phyloP scores from a whole-genome alignment of 148 eudicot genomes.

The Camellia sinensis region DNA sequence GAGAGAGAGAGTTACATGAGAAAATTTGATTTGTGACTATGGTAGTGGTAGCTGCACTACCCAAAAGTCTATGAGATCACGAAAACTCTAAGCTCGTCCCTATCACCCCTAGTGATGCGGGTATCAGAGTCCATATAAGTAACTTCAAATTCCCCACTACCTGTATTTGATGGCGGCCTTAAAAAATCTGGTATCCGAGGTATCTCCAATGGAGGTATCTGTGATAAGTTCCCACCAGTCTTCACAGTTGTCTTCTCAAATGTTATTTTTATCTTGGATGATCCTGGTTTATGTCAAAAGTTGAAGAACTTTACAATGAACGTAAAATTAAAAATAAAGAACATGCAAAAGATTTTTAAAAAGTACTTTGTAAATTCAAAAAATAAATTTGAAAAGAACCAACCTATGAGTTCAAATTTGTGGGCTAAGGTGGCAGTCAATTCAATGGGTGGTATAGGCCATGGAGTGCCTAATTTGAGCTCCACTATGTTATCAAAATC shows the following conservation, averaged over 20 bases:
- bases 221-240: conserved; percentile 72
- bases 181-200: conserved; percentile 71
- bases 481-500: conserved; percentile 96
- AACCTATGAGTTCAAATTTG: conserved; percentile 87
- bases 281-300: conserved; percentile 33
- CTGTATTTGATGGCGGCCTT: conserved; percentile 68
- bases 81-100: conserved; percentile 86
- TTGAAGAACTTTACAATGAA: neutral
- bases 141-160: conserved; percentile 91
- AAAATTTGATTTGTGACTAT: neutral
- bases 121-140: conserved; percentile 75
- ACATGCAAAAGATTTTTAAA: neutral
- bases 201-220: conserved; percentile 76
- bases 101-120: conserved; percentile 85
- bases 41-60: neutral
- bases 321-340: neutral
- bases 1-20: neutral
- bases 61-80: conserved; percentile 48
- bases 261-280: conserved; percentile 50
- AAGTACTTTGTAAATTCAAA: too few species aligned
- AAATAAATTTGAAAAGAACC: conserved; percentile 12
- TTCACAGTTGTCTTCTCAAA: conserved; percentile 93
- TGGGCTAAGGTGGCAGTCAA: conserved; percentile 86
- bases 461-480: conserved; percentile 77
- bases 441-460: conserved; percentile 86